Evolutionary conservation across 2,329 filamentous ascomycete species (phyloP).

Genomic region (Cordyceps pruinosa): DNA sequence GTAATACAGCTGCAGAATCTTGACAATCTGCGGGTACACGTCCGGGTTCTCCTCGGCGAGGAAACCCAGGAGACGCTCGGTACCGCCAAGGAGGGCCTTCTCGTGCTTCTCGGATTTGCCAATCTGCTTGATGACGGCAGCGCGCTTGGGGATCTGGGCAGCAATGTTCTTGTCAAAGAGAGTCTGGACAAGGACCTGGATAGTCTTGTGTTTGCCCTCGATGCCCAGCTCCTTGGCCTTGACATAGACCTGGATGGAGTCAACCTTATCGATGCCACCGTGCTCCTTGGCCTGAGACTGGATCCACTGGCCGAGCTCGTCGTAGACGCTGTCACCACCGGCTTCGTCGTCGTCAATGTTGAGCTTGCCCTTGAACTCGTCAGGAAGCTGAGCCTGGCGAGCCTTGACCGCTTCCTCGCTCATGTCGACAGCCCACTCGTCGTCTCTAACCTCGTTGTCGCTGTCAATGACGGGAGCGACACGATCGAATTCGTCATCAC

Average conservation of each 20-base stretch:
- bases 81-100: slow-evolving; percentile 90
- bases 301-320: slow-evolving; percentile 91
- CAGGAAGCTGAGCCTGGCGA: slow-evolving; percentile 86
- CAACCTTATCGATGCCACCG: slow-evolving; percentile 69
- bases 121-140: slow-evolving; percentile 84
- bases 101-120: slow-evolving; percentile 88
- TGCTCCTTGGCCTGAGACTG: slow-evolving; percentile 63
- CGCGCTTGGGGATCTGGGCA: slow-evolving; percentile 78
- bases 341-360: slow-evolving; percentile 74
- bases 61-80: slow-evolving; percentile 77
- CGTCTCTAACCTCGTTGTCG: slow-evolving; percentile 65
- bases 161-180: slow-evolving; percentile 87
- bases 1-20: slow-evolving; percentile 85
- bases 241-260: slow-evolving; percentile 86
- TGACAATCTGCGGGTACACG: slow-evolving; percentile 67
- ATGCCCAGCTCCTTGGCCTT: slow-evolving; percentile 97
- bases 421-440: slow-evolving; percentile 95
- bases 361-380: slow-evolving; percentile 88
- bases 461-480: slow-evolving; percentile 48
- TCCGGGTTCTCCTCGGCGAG: slow-evolving; percentile 71
- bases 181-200: slow-evolving; percentile 86
- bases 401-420: slow-evolving; percentile 92
- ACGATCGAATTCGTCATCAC: slow-evolving; percentile 87
- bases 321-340: slow-evolving; percentile 70
- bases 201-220: slow-evolving; percentile 86